Evolutionary conservation across 2,329 filamentous ascomycete genomes (phyloP).

Genomic region (Coniosporium tulheliwenetii): DNA sequence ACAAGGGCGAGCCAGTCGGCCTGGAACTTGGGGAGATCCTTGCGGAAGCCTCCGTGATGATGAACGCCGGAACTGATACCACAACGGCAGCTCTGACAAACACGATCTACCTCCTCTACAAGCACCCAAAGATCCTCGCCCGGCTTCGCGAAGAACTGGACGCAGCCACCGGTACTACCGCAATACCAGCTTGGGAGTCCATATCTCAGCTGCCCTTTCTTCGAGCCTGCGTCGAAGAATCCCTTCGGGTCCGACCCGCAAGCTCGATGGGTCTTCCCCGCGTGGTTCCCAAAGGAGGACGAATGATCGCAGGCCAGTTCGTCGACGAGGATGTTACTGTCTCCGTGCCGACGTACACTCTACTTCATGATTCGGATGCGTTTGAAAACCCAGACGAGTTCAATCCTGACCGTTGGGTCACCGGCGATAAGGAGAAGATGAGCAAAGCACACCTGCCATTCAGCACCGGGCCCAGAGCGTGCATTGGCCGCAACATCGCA

Average conservation of each 20-base stretch:
- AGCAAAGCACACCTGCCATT: conserved; percentile 1
- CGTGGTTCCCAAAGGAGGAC: conserved; percentile 3
- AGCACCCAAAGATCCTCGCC: conserved; percentile 3
- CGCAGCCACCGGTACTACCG: not conserved
- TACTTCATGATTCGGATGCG: conserved; percentile 2
- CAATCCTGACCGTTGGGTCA: not conserved
- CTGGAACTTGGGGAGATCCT: conserved; percentile 4
- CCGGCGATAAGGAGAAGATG: conserved; percentile 3
- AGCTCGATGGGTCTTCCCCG: conserved; percentile 5
- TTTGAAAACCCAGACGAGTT: not conserved
- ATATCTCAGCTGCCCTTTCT: conserved; percentile 4
- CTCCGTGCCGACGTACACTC: conserved; percentile 5
- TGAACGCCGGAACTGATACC: conserved; percentile 7
- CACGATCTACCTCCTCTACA: conserved; percentile 5
- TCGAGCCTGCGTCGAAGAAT: conserved; percentile 8
- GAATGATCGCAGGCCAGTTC: conserved; percentile 5
- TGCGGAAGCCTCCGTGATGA: conserved; percentile 5
- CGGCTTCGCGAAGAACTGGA: conserved; percentile 5
- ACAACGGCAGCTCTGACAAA: conserved; percentile 6
- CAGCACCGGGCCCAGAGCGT: not conserved
- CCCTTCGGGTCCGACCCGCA: conserved; percentile 5
- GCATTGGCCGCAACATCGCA: not conserved
- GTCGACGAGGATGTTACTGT: conserved; percentile 5
- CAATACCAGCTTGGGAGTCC: conserved; percentile 2
- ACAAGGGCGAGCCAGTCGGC: conserved; percentile 1